Evolutionary conservation across 352 stramenopile genomes (phyloP), one percentile per base, ranked within the genome.

Genomic region (Phytophthora europaea): DNA sequence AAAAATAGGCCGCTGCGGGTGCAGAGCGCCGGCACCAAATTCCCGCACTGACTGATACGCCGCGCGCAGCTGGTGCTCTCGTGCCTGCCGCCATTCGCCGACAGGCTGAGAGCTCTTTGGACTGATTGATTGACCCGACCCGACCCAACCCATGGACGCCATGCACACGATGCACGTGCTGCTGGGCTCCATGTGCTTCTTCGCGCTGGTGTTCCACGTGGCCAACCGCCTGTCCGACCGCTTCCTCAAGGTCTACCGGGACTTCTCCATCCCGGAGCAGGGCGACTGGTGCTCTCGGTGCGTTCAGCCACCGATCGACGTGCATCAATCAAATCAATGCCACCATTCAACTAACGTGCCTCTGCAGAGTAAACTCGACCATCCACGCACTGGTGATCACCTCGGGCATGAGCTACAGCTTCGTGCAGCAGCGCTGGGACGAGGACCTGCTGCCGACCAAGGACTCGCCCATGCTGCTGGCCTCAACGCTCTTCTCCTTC

Each of bases 261-360:
- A 91, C 63, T 96, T 94, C 55, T 92, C 86, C 9, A 70, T 67
- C 47, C 73, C 80, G 5, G 85, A 96, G 48, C 82, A 92, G 45
- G 88, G 82, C 65, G 88, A 96, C 79, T 96, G 87, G 87, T 90
- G 86, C 72, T 94, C 89, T 43, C 77, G 89, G 89, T 96, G 68
- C 62, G 18, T 51, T 38, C 15, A 40, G 40, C 16, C 6, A 33
- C 1, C 16, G 38, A 45, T 45, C 13, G 38, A 45, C 18, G 38
- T 6, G 13, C 18, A 45, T 45, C 38, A 45, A 45, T 6, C 26
- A 31, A 45, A 45, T 6, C 26, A 31, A 31, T 31, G 4, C 4
- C 26, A 31, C 26, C 26, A 31, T 31, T 31, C 28, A 7, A 31
- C 52, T 73, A 10, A 68, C 45, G 20, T 22, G 18, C n/a, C 20